These are phyloP conservation scores for Penicillium crustosum DNA, from an alignment of 2,329 filamentous ascomycete species.

Conservation along the genomic window DNA sequence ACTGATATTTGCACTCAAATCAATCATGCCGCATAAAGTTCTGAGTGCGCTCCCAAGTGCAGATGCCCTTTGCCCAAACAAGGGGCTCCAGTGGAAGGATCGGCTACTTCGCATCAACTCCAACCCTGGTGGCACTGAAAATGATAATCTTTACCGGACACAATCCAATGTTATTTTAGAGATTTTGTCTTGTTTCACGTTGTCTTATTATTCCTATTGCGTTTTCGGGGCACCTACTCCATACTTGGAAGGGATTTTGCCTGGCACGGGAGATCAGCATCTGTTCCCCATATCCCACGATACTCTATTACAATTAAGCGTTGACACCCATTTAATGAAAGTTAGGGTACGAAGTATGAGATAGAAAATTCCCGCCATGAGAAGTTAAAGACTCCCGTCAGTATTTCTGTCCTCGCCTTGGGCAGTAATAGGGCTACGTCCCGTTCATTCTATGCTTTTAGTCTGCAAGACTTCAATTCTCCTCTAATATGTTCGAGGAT, in stretches of 20 bases:
- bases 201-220: background rate
- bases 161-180: background rate
- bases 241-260: too few species aligned
- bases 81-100: background rate
- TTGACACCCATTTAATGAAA: too few species aligned
- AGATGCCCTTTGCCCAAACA: background rate
- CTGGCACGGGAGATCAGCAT: too few species aligned
- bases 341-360: background rate
- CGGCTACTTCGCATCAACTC: background rate
- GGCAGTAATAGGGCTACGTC: background rate
- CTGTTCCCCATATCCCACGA: too few species aligned
- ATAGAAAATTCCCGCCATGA: background rate
- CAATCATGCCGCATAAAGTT: background rate
- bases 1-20: background rate
- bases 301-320: too few species aligned
- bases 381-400: background rate
- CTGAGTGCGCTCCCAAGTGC: too few species aligned
- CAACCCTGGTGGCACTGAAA: background rate
- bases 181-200: background rate
- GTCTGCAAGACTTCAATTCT: background rate
- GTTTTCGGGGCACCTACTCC: too few species aligned
- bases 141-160: background rate
- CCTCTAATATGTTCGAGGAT: background rate
- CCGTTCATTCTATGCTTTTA: background rate
- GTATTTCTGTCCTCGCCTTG: background rate